phyloP scores from a whole-genome alignment of 176 grass and related monocot species.

The Puya raimondii region DNA sequence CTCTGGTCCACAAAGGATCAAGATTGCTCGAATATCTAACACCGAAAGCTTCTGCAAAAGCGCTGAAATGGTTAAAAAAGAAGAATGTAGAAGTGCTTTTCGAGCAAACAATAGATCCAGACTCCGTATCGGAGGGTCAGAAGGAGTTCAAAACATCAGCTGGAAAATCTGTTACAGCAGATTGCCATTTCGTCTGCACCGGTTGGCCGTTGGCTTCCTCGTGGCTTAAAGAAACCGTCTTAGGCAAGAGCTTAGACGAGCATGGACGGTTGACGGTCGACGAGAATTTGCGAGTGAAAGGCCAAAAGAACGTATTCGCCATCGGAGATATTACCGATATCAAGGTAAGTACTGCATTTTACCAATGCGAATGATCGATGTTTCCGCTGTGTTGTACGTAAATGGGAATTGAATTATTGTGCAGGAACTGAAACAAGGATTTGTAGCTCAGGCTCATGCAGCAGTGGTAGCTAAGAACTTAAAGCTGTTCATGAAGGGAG shows the following conservation, averaged over 20 bases:
- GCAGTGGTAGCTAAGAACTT: slow-evolving; percentile 25
- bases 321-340: slow-evolving; percentile 85
- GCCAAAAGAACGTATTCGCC: slow-evolving; percentile 63
- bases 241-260: slow-evolving; percentile 63
- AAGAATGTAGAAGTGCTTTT: slow-evolving; percentile 91
- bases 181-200: slow-evolving; percentile 69
- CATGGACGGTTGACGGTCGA: slow-evolving; percentile 73
- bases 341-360: slow-evolving; percentile 33
- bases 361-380: no score
- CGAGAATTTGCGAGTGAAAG: slow-evolving; percentile 64
- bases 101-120: slow-evolving; percentile 53
- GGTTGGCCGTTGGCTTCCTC: slow-evolving; percentile 65
- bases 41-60: slow-evolving; percentile 60
- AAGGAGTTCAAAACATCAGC: slow-evolving; percentile 47
- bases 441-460: slow-evolving; percentile 12
- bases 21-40: slow-evolving; percentile 64
- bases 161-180: slow-evolving; percentile 60
- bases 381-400: no score
- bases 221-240: slow-evolving; percentile 58
- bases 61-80: slow-evolving; percentile 62
- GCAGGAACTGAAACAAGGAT: slow-evolving; percentile 33
- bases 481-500: slow-evolving; percentile 23
- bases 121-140: slow-evolving; percentile 33
- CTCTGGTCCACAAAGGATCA: slow-evolving; percentile 68
- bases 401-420: not conserved